Conservation (phyloP, 192 early-diverging fungal genomes). For the Coemansia sp. region DNA sequence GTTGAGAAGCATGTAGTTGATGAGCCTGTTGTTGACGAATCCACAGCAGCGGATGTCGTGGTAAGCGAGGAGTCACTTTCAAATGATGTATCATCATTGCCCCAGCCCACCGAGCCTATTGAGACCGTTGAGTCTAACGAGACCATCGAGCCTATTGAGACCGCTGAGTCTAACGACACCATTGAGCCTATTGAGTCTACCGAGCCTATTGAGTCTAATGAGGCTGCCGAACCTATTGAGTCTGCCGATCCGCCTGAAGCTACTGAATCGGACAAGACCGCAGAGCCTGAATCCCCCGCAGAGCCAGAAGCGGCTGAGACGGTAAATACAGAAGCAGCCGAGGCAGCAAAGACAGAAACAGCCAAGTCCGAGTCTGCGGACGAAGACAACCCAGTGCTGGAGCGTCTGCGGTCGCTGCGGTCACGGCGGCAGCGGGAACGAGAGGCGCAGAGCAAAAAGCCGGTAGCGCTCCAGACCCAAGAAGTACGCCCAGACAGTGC, state of each 20-base stretch:
- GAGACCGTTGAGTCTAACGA: too few species aligned
- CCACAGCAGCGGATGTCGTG: not conserved
- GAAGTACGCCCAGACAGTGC: too few species aligned
- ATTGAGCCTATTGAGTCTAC: too few species aligned
- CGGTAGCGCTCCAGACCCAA: not conserved
- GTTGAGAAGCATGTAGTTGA: not conserved
- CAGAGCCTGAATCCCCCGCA: too few species aligned
- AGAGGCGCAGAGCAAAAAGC: not conserved
- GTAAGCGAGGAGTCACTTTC: not conserved
- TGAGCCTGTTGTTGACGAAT: not conserved
- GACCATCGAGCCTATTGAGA: too few species aligned
- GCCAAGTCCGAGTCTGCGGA: not conserved
- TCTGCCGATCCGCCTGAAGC: not conserved
- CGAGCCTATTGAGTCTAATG: not conserved
- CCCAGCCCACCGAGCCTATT: too few species aligned
- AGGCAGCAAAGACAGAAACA: not conserved
- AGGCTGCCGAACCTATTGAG: not conserved
- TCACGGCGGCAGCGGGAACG: constrained; percentile 19
- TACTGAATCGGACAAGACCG: not conserved
- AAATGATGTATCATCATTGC: too few species aligned
- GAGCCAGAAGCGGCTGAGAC: not conserved
- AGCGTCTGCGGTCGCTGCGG: constrained; percentile 32
- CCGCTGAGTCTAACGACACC: too few species aligned
- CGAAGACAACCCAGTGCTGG: constrained; percentile 9
- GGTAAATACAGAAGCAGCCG: not conserved